Conservation (phyloP, 371 early-diverging fungal genomes). For the Mucor sp. region DNA sequence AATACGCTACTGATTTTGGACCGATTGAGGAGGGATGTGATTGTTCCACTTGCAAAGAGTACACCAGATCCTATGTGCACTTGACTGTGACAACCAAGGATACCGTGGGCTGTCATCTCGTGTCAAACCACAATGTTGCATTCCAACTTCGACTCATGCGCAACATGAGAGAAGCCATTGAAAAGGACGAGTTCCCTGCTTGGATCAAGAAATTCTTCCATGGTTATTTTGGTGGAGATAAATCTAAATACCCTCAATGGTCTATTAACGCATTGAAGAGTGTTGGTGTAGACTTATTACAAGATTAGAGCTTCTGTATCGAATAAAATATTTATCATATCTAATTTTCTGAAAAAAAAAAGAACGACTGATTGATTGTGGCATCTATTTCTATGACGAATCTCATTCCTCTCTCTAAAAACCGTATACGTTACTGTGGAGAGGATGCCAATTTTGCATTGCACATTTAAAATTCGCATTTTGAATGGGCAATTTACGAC, state of each 20-base stretch:
- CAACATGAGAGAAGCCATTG: constrained; percentile 79
- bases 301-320: background rate
- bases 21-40: constrained; percentile 88
- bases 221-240: constrained; percentile 62
- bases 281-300: constrained; percentile 70
- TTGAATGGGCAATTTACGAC: too few relatives aligned
- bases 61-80: constrained; percentile 81
- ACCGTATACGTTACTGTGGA: too few relatives aligned
- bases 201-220: constrained; percentile 81
- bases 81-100: constrained; percentile 65
- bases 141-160: constrained; percentile 91
- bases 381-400: too few relatives aligned
- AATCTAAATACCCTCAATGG: constrained; percentile 81
- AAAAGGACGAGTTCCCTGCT: constrained; percentile 75
- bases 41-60: constrained; percentile 86
- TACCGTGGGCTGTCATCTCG: constrained; percentile 90
- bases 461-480: too few relatives aligned
- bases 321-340: background rate
- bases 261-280: constrained; percentile 80
- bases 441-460: too few relatives aligned
- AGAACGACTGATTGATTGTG: too few relatives aligned
- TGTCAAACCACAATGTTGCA: constrained; percentile 90
- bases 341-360: too few relatives aligned
- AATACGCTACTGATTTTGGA: constrained; percentile 64
- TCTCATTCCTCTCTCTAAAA: too few relatives aligned